These are phyloP conservation scores for Yamadazyma dushanensis DNA, from an alignment of 1,139 yeast species.

Conservation along the genomic window DNA sequence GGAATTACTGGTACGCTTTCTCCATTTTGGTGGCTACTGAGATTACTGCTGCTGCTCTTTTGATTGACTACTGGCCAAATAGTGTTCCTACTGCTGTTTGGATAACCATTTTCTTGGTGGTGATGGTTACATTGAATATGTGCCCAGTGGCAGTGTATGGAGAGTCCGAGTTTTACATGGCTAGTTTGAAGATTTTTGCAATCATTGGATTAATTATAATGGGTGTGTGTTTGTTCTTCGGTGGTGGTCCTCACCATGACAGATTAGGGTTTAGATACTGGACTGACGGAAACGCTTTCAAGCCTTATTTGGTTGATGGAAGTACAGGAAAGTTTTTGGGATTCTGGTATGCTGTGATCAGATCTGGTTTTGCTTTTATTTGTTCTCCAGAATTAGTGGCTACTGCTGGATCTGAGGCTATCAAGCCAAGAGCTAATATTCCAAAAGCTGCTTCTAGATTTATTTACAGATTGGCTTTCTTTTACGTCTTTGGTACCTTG, in stretches of 20 bases:
- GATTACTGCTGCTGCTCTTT: constrained; percentile 53
- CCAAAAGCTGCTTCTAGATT: constrained; percentile 50
- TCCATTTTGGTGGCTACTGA: constrained; percentile 51
- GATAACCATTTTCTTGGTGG: constrained; percentile 50
- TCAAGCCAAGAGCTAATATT: constrained; percentile 43
- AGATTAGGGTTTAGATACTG: constrained; percentile 64
- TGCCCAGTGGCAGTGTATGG: constrained; percentile 55
- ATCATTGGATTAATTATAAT: constrained; percentile 40
- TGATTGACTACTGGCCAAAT: constrained; percentile 58
- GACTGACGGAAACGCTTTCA: constrained; percentile 60
- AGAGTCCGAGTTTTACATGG: constrained; percentile 68
- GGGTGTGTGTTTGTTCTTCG: constrained; percentile 46
- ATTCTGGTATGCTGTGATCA: constrained; percentile 42
- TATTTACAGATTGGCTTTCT: constrained; percentile 47
- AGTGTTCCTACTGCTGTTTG: constrained; percentile 51
- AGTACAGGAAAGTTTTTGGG: constrained; percentile 56
- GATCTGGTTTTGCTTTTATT: constrained; percentile 42
- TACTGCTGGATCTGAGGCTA: constrained; percentile 43
- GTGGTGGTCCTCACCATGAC: constrained; percentile 60
- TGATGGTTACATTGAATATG: constrained; percentile 40
- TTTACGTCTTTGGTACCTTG: constrained; percentile 48
- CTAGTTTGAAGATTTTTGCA: constrained; percentile 50
- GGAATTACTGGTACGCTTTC: constrained; percentile 51
- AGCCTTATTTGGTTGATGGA: constrained; percentile 45
- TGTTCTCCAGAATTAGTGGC: constrained; percentile 43